These are phyloP conservation scores for Poterioochromonas sp. DNA, from an alignment of 352 stramenopile genomes.

Conservation along the genomic window DNA sequence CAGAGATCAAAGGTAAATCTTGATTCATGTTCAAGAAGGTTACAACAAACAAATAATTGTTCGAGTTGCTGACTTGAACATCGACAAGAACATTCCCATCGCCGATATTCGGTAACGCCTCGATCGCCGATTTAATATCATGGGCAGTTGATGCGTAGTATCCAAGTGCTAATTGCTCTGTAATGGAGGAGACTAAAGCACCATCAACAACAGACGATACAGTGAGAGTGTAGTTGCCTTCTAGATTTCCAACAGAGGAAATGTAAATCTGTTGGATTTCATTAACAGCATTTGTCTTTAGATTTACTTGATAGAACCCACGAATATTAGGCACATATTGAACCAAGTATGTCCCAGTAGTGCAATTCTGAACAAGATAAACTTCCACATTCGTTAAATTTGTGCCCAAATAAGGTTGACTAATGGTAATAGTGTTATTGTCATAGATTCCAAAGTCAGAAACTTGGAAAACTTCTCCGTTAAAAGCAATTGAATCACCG, in stretches of 20 bases:
- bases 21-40: slow-evolving; percentile 34
- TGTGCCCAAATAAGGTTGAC: not conserved
- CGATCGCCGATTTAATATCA: not conserved
- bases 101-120: not conserved
- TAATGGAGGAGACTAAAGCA: not conserved
- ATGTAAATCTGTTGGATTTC: slow-evolving; percentile 25
- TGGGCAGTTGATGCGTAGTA: not conserved
- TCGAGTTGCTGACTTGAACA: not conserved
- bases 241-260: slow-evolving; percentile 19
- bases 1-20: slow-evolving; percentile 43
- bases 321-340: slow-evolving; percentile 73
- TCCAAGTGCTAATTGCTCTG: not conserved
- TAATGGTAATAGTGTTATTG: not conserved
- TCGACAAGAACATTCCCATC: slow-evolving; percentile 22
- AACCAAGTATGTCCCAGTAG: slow-evolving; percentile 64
- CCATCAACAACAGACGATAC: not conserved
- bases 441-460: slow-evolving; percentile 11
- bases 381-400: not conserved
- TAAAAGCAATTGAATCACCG: slow-evolving; percentile 16
- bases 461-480: not conserved
- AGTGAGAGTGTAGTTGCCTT: slow-evolving; percentile 27
- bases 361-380: slow-evolving; percentile 24
- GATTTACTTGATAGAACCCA: slow-evolving; percentile 65
- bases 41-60: slow-evolving; percentile 16
- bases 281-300: not conserved